Evolutionary conservation across 495 filamentous ascomycete species (phyloP), one percentile per base, ranked within the genome.

Genomic region (Aspergillus diversus): DNA sequence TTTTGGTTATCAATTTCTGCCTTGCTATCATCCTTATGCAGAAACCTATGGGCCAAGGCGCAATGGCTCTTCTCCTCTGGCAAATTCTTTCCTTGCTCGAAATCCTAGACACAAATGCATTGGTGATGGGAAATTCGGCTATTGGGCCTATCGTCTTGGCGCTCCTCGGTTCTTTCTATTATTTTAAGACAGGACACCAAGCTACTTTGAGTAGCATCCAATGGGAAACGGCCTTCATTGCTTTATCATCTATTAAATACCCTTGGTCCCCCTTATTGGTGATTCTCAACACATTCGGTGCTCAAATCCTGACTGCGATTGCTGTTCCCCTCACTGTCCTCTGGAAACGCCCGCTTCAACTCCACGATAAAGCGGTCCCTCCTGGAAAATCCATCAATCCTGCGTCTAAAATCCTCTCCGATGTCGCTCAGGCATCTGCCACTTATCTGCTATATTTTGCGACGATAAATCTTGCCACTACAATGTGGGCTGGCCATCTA

Each of bases 171-270:
- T 90, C 87, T 65, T 97, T 92, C 73, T 87, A 97, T 79, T 99
- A 89, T 81, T 99, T 99, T 87, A 97, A 94, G 68, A 99, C 95
- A 1, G 95, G 95, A 65, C 95, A 99, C 75, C 96, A 98, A 75
- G 94, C 94, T 15, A 89, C 88, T 0, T 84, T 97, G 27, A 83
- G 86, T 67, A 89, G 85, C 62, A 96, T 99, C 73, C 96, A 99
- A 69, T 99, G 95, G 95, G 93, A 98, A 75, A 82, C 85, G n/a
- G 94, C 92, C 27, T 99, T 98, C 81, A 90, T 99, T 67, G 90
- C 96, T 1, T 80, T 98, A 33, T 83, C 87, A 50, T 85, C 87
- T 3, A 85, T 98, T 69, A 84, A 84, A 65, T 97, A 98, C 76
- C 95, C 96, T 35, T 97, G 90, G 89, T 88, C 87, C 9, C 93